Base-by-base conservation (phyloP, 371 early-diverging fungal species). In the Haplosporangium sp. region DNA sequence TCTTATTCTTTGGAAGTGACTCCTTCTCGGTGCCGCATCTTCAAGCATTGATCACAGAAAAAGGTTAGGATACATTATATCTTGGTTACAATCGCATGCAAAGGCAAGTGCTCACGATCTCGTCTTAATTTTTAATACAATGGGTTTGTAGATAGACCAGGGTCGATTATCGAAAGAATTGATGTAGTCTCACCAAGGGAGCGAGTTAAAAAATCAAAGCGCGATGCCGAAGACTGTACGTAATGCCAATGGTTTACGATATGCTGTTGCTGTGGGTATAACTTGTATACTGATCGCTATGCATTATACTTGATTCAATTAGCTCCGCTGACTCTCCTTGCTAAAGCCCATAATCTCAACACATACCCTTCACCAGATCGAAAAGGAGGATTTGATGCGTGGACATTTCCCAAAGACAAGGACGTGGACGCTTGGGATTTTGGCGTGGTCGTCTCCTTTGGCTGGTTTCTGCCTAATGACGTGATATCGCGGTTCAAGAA, bases 361-460 rank as follows among this genome's bases (percentile, higher is more conserved):
- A 69, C 69, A 2, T 79, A 61, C 38, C 73, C 79, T 3, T 59
- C 79, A 13, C 79, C 79, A 1, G 79, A 79, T 48, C 67, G 73
- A 14, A 72, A 64, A 55, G 53, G 64, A 1, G 79, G 79, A 11
- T 64, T 73, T 64, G 50, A 55, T 63, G 55, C 83, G 73, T 52
- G 81, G 75, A 29, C 63, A 38, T 60, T 86, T 67, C 75, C 80
- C 1, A 38, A 72, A 16, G 62, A 66, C 20, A 56, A 64, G 3
- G 18, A 59, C 5, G 72, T 67, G 13, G 48, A 66, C 14, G 59
- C 60, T 2, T 94, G 84, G 76, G 95, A 96, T 80, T 74, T 98
- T n/a, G 98, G 93, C 6, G 84, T 97, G 0, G 97, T 95, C 29
- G 95, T 96, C 0, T 96, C 96, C 1, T 98, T 96, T 84, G 95